These are phyloP conservation scores for Gloeopeniophorella convolvens DNA, from an alignment of 768 basidiomycete species.

Conservation along the genomic window DNA sequence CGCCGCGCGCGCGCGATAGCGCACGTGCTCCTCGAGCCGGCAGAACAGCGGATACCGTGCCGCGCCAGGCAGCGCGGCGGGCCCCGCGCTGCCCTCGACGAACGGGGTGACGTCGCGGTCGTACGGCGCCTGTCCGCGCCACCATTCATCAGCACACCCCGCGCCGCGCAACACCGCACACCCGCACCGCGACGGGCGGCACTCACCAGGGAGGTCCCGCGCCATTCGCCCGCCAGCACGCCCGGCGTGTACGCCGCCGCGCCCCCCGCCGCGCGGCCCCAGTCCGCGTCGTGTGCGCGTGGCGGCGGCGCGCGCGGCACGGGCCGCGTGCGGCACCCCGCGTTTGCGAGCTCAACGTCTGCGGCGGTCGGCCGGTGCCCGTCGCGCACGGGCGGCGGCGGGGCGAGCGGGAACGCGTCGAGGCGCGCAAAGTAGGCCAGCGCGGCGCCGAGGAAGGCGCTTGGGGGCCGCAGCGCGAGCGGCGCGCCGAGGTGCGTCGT, in stretches of 20 bases:
- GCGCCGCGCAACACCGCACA: background rate
- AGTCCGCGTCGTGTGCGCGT: background rate
- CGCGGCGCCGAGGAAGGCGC: conserved; percentile 12
- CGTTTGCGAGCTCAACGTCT: conserved; percentile 14
- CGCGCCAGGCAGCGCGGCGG: background rate
- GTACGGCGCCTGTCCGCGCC: background rate
- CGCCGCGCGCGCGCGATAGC: background rate
- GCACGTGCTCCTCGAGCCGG: conserved; percentile 15
- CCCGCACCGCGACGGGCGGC: background rate
- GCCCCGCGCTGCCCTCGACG: conserved; percentile 1
- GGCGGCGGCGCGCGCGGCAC: conserved; percentile 3
- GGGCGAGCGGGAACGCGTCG: background rate
- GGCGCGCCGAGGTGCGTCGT: conserved; percentile 5
- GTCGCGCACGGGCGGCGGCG: background rate
- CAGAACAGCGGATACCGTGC: conserved; percentile 12
- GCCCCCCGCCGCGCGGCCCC: background rate
- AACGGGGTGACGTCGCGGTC: conserved; percentile 1
- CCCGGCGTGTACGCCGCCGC: conserved; percentile 11
- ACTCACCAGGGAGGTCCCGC: conserved; percentile 1
- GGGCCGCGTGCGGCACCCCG: background rate
- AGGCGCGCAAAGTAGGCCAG: conserved; percentile 16
- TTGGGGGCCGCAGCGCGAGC: conserved; percentile 9
- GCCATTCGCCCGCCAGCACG: conserved; percentile 1
- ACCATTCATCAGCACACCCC: background rate
- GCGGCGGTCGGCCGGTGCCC: background rate